Conservation (phyloP, 345 rosid species). For the Reutealis trisperma region DNA sequence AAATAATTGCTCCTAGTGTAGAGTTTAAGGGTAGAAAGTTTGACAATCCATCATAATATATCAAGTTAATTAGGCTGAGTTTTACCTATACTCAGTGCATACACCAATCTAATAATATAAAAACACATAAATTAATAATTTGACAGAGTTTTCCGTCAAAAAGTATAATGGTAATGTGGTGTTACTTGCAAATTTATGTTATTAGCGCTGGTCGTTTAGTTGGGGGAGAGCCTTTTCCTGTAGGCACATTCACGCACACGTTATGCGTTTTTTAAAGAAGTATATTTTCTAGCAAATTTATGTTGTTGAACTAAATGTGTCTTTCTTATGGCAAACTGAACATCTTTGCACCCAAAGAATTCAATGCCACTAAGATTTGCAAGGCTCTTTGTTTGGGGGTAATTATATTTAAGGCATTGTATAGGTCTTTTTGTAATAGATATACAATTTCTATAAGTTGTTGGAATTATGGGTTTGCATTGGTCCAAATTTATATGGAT, state of each 20-base stretch:
- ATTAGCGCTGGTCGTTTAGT: too few species aligned
- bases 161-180: too few species aligned
- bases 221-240: too few species aligned
- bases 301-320: slow-evolving; percentile 23
- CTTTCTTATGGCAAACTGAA: slow-evolving; percentile 4
- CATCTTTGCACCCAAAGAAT: slow-evolving; percentile 41
- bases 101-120: too few species aligned
- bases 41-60: too few species aligned
- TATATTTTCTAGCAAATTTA: slow-evolving; percentile 25
- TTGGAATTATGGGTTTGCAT: slow-evolving; percentile 14
- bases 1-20: too few species aligned
- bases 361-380: slow-evolving; percentile 2
- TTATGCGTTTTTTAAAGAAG: slow-evolving; percentile 12
- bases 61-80: too few species aligned
- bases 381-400: background rate
- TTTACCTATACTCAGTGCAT: too few species aligned
- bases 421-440: background rate
- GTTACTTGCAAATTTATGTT: too few species aligned
- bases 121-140: too few species aligned
- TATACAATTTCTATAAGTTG: background rate
- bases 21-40: too few species aligned
- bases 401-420: slow-evolving; percentile 17
- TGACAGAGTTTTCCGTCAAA: too few species aligned
- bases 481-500: slow-evolving; percentile 17
- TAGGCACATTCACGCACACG: slow-evolving; percentile 7